Percentiles rank a stretch among this genome's conserved stretches.
Conservation (phyloP, 2,329 filamentous ascomycete species). For the Hypocrella siamensis region DNA sequence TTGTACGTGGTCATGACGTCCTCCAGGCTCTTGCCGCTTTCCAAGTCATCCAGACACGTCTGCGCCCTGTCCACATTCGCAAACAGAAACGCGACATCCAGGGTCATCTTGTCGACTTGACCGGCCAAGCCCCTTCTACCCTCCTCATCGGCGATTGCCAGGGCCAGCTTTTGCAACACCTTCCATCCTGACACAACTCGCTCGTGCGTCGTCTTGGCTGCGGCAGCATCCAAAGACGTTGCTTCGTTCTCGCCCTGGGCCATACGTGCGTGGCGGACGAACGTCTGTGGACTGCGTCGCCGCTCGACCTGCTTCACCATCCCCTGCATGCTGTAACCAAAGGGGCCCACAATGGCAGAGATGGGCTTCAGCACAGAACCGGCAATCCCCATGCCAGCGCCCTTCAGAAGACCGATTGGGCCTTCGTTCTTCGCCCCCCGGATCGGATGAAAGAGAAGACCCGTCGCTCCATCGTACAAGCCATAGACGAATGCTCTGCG, state of each 20-base stretch:
- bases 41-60: conserved; percentile 27
- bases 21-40: conserved; percentile 22
- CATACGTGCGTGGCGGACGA: conserved; percentile 41
- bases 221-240: conserved; percentile 17
- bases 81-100: conserved; percentile 21
- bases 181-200: conserved; percentile 17
- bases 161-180: conserved; percentile 15
- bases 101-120: conserved; percentile 13
- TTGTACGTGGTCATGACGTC: conserved; percentile 6
- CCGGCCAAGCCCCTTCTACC: conserved; percentile 23
- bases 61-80: conserved; percentile 32
- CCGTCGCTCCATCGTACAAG: conserved; percentile 49
- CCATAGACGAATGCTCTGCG: conserved; percentile 46
- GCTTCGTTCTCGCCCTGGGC: conserved; percentile 37
- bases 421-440: conserved; percentile 40
- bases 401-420: conserved; percentile 28
- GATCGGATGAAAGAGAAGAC: conserved; percentile 43
- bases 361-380: conserved; percentile 51
- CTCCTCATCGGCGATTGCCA: conserved; percentile 12
- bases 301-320: conserved; percentile 43
- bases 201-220: conserved; percentile 10
- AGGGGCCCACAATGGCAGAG: conserved; percentile 41
- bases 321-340: conserved; percentile 49
- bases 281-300: conserved; percentile 32
- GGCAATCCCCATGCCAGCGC: conserved; percentile 46